phyloP scores from a whole-genome alignment of 306 rosid species.

The Fragaria ananassa region DNA sequence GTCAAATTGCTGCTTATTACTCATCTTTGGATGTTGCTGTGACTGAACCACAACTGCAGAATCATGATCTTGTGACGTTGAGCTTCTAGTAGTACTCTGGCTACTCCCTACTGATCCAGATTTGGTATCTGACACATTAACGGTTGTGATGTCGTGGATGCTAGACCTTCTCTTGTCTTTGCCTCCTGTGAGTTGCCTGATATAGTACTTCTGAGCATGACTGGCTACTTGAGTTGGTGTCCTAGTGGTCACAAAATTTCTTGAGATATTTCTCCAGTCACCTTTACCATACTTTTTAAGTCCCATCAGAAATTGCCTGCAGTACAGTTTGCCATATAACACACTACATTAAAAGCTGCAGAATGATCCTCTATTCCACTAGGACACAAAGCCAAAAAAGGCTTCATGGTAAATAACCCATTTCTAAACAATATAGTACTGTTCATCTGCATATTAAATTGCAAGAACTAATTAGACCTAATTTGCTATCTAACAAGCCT shows the following conservation, averaged over 20 bases:
- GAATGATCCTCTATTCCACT: neutral
- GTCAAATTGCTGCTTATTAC: conserved; percentile 43
- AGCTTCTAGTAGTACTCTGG: conserved; percentile 8
- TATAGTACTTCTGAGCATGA: conserved; percentile 91
- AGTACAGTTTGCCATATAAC: conserved; percentile 20
- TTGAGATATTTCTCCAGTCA: conserved; percentile 89
- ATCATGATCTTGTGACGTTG: conserved; percentile 37
- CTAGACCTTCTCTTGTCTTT: conserved; percentile 92
- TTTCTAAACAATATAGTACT: conserved; percentile 21
- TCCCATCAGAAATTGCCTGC: conserved; percentile 85
- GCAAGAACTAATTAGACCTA: conserved; percentile 14
- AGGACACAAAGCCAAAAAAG: conserved; percentile 24
- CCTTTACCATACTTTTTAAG: conserved; percentile 93
- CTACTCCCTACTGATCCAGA: conserved; percentile 36
- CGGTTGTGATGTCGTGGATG: conserved; percentile 87
- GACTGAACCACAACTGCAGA: conserved; percentile 28
- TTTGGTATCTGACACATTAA: conserved; percentile 51
- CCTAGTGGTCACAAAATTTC: conserved; percentile 78
- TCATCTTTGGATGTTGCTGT: conserved; percentile 35
- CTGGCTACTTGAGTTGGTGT: conserved; percentile 94
- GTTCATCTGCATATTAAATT: conserved; percentile 17
- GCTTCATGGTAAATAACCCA: conserved; percentile 15
- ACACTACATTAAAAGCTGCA: conserved; percentile 12
- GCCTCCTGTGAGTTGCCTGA: conserved; percentile 67
- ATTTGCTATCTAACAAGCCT: conserved; percentile 16